Evolutionary conservation across 1,284 basidiomycete species (phyloP), one percentile per base, ranked within the genome.

Genomic region (Ceratobasidium sp.): DNA sequence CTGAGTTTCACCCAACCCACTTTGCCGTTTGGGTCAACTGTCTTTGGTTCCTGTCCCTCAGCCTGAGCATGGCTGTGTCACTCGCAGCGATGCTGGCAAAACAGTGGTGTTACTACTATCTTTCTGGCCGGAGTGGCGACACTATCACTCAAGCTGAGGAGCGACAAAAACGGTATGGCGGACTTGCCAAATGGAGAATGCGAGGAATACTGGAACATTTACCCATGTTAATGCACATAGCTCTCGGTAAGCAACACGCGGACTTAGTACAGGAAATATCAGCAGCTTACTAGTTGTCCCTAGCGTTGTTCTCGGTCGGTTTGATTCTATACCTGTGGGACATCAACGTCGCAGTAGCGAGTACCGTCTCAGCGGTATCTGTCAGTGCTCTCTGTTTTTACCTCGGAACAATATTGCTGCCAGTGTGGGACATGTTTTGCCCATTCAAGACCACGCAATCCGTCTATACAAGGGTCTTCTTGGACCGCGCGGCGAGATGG

Each of bases 91-190:
- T 72, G 70, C 55, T 61, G 39, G 70, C 70, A 28, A 72, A 61
- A 28, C 70, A 72, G 40, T 72, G 70, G 70, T 72, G 70, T 56
- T 72, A 61, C 40, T 72, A 72, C 18, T 72, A 40, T n/a, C 44
- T 72, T 9, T 60, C 39, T 18, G 20, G 20, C 18, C 55, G 70
- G 18, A 72, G 6, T 3, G 70, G 70, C 2, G 70, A 72, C 20
- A 40, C 70, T 10, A 60, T 72, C 33, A 46, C 70, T 1, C 70
- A 61, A 72, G 55, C 70, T n/a, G 58, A 60, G 18, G 56, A 72
- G 15, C 70, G 70, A 5, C 70, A 72, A 28, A 61, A 42, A 42
- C 70, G 70, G 3, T 61, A 46, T 39, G 23, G 26, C 28, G 70
- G 70, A 46, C 40, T 72, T 26, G n/a, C 7, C 46, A 72, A 28